phyloP scores from a whole-genome alignment of 306 rosid genomes.

The Trifolium repens region DNA sequence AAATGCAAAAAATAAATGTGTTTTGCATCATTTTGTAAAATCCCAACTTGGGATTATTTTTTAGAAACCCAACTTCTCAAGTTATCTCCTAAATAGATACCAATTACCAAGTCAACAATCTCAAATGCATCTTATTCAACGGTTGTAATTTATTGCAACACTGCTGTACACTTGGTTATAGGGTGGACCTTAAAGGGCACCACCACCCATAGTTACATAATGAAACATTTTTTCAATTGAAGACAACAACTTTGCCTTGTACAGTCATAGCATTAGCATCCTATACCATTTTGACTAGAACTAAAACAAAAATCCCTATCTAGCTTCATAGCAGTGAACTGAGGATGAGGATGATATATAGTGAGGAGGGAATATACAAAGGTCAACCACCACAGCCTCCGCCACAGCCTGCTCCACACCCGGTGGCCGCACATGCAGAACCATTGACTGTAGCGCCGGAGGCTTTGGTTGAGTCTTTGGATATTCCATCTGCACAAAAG shows the following conservation, averaged over 20 bases:
- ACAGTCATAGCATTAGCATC: neutral
- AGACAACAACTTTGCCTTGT: neutral
- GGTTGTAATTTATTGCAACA: neutral
- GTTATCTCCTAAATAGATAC: neutral
- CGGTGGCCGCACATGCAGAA: conserved; percentile 46
- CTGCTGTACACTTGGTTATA: conserved; percentile 1
- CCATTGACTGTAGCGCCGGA: conserved; percentile 44
- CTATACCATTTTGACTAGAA: conserved; percentile 11
- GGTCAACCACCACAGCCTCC: conserved; percentile 62
- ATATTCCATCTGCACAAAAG: conserved; percentile 67
- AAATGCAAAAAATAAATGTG: neutral
- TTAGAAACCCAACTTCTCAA: neutral
- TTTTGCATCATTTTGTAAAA: neutral
- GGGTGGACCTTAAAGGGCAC: neutral
- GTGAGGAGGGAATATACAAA: neutral
- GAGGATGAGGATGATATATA: neutral
- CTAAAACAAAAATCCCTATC: conserved; percentile 1
- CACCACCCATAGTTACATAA: neutral
- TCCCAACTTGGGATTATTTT: neutral
- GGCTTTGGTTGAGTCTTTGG: conserved; percentile 51
- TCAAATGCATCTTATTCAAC: neutral
- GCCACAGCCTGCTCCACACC: conserved; percentile 51
- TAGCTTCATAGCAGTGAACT: neutral
- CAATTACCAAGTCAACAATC: neutral
- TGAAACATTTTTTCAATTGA: neutral